phyloP scores from a whole-genome alignment of 139 green algal species.

The Chlorella sp. region DNA sequence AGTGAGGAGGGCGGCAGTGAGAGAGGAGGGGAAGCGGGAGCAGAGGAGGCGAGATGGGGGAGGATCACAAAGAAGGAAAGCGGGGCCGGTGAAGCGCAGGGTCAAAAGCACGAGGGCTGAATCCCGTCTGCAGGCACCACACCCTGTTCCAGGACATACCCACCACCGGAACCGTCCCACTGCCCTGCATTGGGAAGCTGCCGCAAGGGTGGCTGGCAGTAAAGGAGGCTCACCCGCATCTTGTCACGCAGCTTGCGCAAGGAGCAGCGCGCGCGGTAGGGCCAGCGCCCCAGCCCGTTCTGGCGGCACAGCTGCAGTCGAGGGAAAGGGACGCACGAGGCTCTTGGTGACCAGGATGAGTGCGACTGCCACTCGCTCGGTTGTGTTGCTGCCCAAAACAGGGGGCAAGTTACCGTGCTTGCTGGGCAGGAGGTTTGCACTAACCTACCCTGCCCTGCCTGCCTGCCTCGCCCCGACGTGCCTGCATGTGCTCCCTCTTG shows the following conservation, averaged over 20 bases:
- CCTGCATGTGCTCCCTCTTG: neutral
- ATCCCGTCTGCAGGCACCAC: too few species aligned
- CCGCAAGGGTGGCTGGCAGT: neutral
- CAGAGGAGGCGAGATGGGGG: neutral
- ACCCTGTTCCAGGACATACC: too few species aligned
- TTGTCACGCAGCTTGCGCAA: conserved; percentile 31
- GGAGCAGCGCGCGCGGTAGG: conserved; percentile 29
- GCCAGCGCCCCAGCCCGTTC: conserved; percentile 26
- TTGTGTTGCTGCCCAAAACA: neutral
- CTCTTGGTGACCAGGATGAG: neutral
- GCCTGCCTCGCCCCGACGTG: neutral
- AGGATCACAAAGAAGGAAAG: neutral
- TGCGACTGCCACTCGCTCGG: neutral
- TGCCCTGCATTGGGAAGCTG: too few species aligned
- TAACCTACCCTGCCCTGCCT: neutral
- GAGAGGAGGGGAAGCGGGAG: neutral
- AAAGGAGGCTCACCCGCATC: conserved; percentile 5
- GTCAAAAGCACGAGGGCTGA: neutral
- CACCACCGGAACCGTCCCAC: too few species aligned
- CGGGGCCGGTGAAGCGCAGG: neutral
- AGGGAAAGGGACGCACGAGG: neutral
- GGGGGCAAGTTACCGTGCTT: neutral
- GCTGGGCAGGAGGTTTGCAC: neutral
- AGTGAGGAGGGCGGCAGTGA: neutral
- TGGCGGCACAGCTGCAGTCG: conserved; percentile 31